Evolutionary conservation across 805 yeast genomes (phyloP).

Genomic region (Kodamaea leandrae): DNA sequence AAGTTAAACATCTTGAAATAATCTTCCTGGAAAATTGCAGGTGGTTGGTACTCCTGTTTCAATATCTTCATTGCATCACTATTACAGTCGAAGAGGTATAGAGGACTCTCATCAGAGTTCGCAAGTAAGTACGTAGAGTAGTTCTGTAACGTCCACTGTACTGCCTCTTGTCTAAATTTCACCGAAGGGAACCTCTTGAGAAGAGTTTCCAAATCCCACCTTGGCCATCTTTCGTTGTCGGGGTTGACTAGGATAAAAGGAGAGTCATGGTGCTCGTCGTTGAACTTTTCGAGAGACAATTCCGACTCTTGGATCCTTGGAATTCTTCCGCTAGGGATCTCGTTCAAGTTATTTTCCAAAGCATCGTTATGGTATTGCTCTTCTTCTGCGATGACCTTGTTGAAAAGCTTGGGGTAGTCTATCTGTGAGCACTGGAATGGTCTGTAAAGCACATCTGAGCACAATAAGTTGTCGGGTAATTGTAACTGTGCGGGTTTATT

Average conservation of each 20-base stretch:
- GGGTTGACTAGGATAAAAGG: slow-evolving; percentile 62
- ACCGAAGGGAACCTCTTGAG: slow-evolving; percentile 54
- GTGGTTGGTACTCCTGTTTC: slow-evolving; percentile 51
- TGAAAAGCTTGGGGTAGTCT: slow-evolving; percentile 51
- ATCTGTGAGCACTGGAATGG: slow-evolving; percentile 82
- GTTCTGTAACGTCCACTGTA: slow-evolving; percentile 67
- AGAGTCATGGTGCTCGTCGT: slow-evolving; percentile 40
- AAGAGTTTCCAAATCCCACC: slow-evolving; percentile 56
- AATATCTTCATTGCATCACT: slow-evolving; percentile 63
- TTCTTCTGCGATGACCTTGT: slow-evolving; percentile 49
- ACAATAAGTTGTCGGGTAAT: slow-evolving; percentile 50
- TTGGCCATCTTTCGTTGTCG: slow-evolving; percentile 52
- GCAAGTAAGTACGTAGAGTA: slow-evolving; percentile 58
- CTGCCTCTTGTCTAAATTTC: slow-evolving; percentile 79
- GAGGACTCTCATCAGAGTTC: slow-evolving; percentile 79
- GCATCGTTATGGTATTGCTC: slow-evolving; percentile 25
- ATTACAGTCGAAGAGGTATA: slow-evolving; percentile 81
- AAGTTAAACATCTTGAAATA: slow-evolving; percentile 53
- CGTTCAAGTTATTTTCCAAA: slow-evolving; percentile 12
- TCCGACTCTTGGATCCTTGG: slow-evolving; percentile 48
- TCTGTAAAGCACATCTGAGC: slow-evolving; percentile 75
- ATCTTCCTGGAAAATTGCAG: slow-evolving; percentile 56
- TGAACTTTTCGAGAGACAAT: slow-evolving; percentile 47
- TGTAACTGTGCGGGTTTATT: slow-evolving; percentile 45
- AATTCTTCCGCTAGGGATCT: slow-evolving; percentile 43